Percentiles rank a stretch among this genome's conserved stretches.
Evolutionary conservation across 768 basidiomycete genomes (phyloP).

Genomic region (Tylopilus vinaceipallidus): DNA sequence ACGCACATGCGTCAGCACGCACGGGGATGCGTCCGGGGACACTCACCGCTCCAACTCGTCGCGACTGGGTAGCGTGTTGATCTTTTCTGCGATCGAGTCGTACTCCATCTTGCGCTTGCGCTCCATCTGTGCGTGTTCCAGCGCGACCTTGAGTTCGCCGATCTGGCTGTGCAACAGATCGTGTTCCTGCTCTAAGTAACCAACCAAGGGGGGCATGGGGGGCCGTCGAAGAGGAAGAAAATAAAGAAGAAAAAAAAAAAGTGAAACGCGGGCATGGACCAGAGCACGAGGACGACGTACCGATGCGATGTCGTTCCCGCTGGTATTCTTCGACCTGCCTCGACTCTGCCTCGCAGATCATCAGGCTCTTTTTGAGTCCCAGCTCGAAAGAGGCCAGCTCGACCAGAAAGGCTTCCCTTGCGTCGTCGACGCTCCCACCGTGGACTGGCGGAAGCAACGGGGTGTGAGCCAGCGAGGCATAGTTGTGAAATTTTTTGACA

Average conservation of each 20-base stretch:
- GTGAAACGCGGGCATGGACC: not conserved
- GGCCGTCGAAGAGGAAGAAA: no score
- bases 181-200: slow-evolving; percentile 69
- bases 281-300: slow-evolving; percentile 47
- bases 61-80: slow-evolving; percentile 72
- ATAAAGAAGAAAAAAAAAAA: no score
- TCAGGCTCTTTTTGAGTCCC: slow-evolving; percentile 69
- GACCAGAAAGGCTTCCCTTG: slow-evolving; percentile 73
- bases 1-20: not conserved
- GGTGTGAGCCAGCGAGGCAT: slow-evolving; percentile 55
- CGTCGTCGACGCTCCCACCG: slow-evolving; percentile 54
- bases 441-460: slow-evolving; percentile 36
- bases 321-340: slow-evolving; percentile 86
- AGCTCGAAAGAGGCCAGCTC: slow-evolving; percentile 78
- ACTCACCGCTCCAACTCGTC: slow-evolving; percentile 77
- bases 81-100: slow-evolving; percentile 78
- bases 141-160: slow-evolving; percentile 67
- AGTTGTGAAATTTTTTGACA: slow-evolving; percentile 79
- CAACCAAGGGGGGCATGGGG: not conserved
- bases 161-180: slow-evolving; percentile 66
- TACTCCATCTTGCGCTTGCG: slow-evolving; percentile 84
- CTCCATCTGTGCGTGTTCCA: slow-evolving; percentile 77
- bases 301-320: slow-evolving; percentile 66
- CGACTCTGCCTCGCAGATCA: slow-evolving; percentile 84
- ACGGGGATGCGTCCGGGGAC: not conserved